Conservation (phyloP, 208 protist species). For the Angomonas deanei region DNA sequence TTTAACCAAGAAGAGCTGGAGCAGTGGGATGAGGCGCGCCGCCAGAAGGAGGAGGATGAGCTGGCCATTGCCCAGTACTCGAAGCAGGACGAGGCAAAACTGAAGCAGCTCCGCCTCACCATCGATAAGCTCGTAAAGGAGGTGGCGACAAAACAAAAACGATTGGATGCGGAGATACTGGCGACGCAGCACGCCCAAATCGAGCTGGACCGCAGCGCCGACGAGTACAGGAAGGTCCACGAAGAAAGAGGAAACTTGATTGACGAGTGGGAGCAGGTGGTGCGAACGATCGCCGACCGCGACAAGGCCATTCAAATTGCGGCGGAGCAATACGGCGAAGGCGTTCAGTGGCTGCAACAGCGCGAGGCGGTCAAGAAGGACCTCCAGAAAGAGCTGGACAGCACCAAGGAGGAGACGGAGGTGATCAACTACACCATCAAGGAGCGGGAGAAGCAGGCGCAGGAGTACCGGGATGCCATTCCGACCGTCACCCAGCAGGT, state of each 20-base stretch:
- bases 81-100: conserved; percentile 81
- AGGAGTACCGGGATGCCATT: conserved; percentile 36
- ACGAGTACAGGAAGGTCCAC: conserved; percentile 88
- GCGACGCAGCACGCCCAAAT: conserved; percentile 82
- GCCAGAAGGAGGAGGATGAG: conserved; percentile 93
- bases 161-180: conserved; percentile 73
- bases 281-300: conserved; percentile 78
- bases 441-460: conserved; percentile 44
- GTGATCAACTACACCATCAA: conserved; percentile 46
- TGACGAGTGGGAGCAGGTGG: conserved; percentile 87
- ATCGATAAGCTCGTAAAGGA: conserved; percentile 70
- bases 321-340: conserved; percentile 70
- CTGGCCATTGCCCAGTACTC: conserved; percentile 86
- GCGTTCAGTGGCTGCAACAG: conserved; percentile 59
- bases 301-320: conserved; percentile 81
- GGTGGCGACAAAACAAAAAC: conserved; percentile 42
- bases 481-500: conserved; percentile 42
- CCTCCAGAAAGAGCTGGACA: conserved; percentile 20
- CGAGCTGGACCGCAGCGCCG: conserved; percentile 90
- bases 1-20: conserved; percentile 94
- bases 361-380: conserved; percentile 40
- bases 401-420: conserved; percentile 38
- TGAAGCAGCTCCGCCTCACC: conserved; percentile 77
- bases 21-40: conserved; percentile 90
- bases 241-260: conserved; percentile 82